phyloP scores from a whole-genome alignment of 2,329 filamentous ascomycete species.

The Zymoseptoria ardabiliae region DNA sequence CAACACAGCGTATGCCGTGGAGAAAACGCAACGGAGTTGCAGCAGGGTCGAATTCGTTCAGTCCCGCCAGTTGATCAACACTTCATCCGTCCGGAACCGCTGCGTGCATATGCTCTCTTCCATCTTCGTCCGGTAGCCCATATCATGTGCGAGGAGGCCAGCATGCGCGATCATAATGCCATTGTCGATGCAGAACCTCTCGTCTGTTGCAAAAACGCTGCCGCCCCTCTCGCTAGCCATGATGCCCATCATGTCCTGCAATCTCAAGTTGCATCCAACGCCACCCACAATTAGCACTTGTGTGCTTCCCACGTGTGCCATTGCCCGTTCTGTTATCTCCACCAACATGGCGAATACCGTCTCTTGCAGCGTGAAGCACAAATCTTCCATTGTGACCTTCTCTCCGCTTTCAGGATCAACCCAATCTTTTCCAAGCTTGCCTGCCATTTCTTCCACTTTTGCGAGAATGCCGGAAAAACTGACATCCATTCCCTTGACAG shows the following conservation, averaged over 20 bases:
- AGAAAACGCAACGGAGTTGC: not conserved
- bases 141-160: conserved; percentile 75
- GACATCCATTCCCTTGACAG: conserved; percentile 98
- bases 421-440: conserved; percentile 48
- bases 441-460: conserved; percentile 71
- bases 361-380: conserved; percentile 93
- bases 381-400: conserved; percentile 67
- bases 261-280: conserved; percentile 85
- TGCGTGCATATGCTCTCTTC: conserved; percentile 67
- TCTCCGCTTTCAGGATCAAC: conserved; percentile 44
- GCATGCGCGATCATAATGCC: conserved; percentile 99
- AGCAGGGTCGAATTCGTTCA: conserved; percentile 17
- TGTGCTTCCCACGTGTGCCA: conserved; percentile 88
- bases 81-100: conserved; percentile 45
- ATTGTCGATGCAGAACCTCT: conserved; percentile 97
- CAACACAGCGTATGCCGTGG: too few relatives aligned
- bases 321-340: conserved; percentile 95
- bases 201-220: conserved; percentile 88
- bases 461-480: conserved; percentile 90
- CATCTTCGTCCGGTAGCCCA: conserved; percentile 68
- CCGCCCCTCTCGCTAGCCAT: conserved; percentile 89
- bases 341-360: conserved; percentile 96
- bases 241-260: conserved; percentile 97
- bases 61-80: conserved; percentile 44
- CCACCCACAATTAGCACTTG: conserved; percentile 94